Evolutionary conservation across 176 grass and related monocot genomes (phyloP).

Genomic region (Zea mays): DNA sequence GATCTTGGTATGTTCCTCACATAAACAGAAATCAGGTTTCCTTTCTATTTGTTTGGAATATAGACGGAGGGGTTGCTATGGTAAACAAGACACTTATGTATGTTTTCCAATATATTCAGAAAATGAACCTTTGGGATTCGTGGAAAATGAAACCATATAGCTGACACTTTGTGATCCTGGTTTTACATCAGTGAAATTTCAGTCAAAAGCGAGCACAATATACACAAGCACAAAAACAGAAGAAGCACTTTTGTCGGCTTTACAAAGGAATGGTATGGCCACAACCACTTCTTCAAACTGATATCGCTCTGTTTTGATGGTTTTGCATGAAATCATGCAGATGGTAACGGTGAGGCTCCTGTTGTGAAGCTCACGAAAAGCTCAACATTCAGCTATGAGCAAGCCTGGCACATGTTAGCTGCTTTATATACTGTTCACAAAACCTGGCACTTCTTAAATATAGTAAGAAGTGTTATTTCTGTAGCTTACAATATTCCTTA

Average conservation of each 20-base stretch:
- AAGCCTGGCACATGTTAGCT: conserved; percentile 93
- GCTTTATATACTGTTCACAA: conserved; percentile 19
- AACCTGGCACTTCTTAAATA: conserved; percentile 24
- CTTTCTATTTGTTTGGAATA: conserved; percentile 30
- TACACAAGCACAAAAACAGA: conserved; percentile 95
- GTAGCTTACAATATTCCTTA: conserved; percentile 10
- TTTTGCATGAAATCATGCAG: conserved; percentile 45
- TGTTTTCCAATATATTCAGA: conserved; percentile 18
- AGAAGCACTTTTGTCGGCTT: conserved; percentile 74
- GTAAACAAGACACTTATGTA: neutral
- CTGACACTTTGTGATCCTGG: conserved; percentile 36
- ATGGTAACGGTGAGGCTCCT: conserved; percentile 52
- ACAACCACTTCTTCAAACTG: conserved; percentile 21
- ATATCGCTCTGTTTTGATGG: conserved; percentile 22
- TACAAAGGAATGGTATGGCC: conserved; percentile 76
- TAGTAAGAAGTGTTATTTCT: conserved; percentile 6
- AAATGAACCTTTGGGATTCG: conserved; percentile 1
- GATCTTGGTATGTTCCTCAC: conserved; percentile 77
- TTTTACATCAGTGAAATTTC: conserved; percentile 77
- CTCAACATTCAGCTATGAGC: conserved; percentile 94
- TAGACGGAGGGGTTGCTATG: conserved; percentile 8
- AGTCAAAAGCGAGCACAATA: conserved; percentile 78
- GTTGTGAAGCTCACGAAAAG: conserved; percentile 86
- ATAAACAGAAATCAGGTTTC: neutral
- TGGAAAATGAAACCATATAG: conserved; percentile 25